Conservation (phyloP, 2,329 filamentous ascomycete genomes). For the Fusarium sp. region DNA sequence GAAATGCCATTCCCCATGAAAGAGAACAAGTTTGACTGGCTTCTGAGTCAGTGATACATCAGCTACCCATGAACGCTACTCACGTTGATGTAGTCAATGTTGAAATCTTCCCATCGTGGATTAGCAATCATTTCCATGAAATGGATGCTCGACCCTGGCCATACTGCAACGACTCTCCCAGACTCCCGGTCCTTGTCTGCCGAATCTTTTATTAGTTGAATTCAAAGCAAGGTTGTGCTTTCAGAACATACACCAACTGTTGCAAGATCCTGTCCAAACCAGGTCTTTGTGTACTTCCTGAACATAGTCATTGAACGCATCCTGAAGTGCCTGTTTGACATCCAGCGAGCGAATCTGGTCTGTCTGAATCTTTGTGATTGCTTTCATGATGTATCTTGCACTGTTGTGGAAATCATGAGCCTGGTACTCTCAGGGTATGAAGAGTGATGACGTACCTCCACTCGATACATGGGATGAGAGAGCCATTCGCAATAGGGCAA, state of each 20-base stretch:
- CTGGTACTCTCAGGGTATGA: too few relatives aligned
- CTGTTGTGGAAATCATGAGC: neutral
- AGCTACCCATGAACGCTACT: accelerated
- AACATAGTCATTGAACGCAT: neutral
- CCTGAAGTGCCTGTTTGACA: neutral
- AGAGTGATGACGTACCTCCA: neutral
- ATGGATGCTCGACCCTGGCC: neutral
- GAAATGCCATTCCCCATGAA: neutral
- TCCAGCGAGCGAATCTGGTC: neutral
- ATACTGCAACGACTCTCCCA: neutral
- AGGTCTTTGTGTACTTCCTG: neutral
- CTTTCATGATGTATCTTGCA: neutral
- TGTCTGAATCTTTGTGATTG: neutral
- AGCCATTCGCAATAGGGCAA: neutral
- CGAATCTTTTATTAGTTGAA: neutral
- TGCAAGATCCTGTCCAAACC: neutral
- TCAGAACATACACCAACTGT: neutral
- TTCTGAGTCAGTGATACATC: accelerated
- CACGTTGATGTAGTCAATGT: neutral
- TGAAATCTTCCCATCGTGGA: slow-evolving; percentile 1
- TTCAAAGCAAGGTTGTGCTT: accelerated
- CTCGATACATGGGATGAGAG: slow-evolving; percentile 1
- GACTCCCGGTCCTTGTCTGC: neutral
- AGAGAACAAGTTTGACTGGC: neutral
- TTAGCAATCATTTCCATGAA: slow-evolving; percentile 1